Percentiles rank a stretch among this genome's conserved stretches.
These are phyloP conservation scores for Pyricularia pennisetigena DNA, from an alignment of 2,329 filamentous ascomycete genomes.

Conservation along the genomic window DNA sequence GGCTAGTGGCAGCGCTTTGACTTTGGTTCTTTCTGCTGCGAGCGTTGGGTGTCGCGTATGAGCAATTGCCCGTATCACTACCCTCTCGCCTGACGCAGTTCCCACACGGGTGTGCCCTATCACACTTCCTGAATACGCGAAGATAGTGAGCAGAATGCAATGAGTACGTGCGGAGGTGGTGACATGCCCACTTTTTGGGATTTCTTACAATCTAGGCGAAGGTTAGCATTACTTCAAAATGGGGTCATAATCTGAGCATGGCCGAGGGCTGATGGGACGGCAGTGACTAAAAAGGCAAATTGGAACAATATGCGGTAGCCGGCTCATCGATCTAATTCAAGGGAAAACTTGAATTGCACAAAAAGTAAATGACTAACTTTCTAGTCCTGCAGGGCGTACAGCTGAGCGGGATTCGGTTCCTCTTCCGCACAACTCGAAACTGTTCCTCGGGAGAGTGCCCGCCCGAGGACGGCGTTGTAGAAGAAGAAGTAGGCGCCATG, in stretches of 20 bases:
- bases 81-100: conserved; percentile 91
- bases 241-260: neutral
- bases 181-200: neutral
- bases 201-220: conserved; percentile 18
- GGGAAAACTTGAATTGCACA: neutral
- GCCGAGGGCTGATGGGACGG: neutral
- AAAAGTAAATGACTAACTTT: conserved; percentile 51
- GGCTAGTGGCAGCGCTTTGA: conserved; percentile 44
- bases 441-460: conserved; percentile 75
- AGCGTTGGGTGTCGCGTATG: conserved; percentile 62
- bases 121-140: conserved; percentile 62
- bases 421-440: conserved; percentile 80
- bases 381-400: conserved; percentile 85
- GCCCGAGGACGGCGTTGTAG: conserved; percentile 67
- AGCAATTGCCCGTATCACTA: conserved; percentile 69
- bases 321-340: neutral
- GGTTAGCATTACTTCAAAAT: conserved; percentile 20
- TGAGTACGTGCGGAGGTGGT: neutral
- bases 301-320: neutral
- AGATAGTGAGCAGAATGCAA: neutral
- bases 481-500: conserved; percentile 71
- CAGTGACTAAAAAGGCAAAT: neutral
- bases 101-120: conserved; percentile 81
- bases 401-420: conserved; percentile 84
- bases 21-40: conserved; percentile 63